Conservation (phyloP, 1,284 basidiomycete species). For the Ganoderma lucidum region DNA sequence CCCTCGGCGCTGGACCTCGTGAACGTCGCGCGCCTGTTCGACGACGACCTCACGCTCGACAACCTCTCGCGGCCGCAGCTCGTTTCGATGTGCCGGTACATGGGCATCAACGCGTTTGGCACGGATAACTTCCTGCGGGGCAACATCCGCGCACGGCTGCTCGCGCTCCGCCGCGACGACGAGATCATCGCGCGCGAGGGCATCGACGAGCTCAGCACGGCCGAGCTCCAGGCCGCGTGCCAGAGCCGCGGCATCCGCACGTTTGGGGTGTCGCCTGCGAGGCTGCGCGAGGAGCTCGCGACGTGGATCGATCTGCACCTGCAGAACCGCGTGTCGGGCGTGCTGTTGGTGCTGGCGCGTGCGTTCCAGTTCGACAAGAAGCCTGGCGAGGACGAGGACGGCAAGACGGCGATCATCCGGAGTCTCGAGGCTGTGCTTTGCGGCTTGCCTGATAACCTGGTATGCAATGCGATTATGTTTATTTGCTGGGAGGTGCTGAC, state of each 20-base stretch:
- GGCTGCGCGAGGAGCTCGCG: slow-evolving; percentile 87
- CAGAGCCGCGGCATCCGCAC: slow-evolving; percentile 96
- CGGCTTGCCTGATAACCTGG: slow-evolving; percentile 94
- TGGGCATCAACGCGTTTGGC: slow-evolving; percentile 98
- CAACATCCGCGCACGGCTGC: slow-evolving; percentile 87
- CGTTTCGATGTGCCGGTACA: slow-evolving; percentile 96
- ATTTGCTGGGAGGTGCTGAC: slow-evolving; percentile 16
- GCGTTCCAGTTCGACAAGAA: slow-evolving; percentile 95
- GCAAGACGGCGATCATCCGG: slow-evolving; percentile 78
- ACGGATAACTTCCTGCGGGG: slow-evolving; percentile 99
- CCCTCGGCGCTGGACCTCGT: slow-evolving; percentile 91
- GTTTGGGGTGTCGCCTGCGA: slow-evolving; percentile 81
- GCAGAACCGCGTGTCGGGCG: slow-evolving; percentile 89
- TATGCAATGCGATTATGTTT: slow-evolving; percentile 47
- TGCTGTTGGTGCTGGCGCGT: slow-evolving; percentile 90
- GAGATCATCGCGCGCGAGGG: slow-evolving; percentile 92
- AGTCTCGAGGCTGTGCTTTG: slow-evolving; percentile 92
- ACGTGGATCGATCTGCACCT: slow-evolving; percentile 97
- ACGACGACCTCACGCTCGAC: slow-evolving; percentile 97
- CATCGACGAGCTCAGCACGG: slow-evolving; percentile 88
- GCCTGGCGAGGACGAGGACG: slow-evolving; percentile 76
- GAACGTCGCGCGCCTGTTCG: slow-evolving; percentile 96
- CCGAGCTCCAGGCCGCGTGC: slow-evolving; percentile 92
- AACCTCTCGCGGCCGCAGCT: slow-evolving; percentile 97
- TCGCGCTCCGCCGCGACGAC: slow-evolving; percentile 91